Conservation (phyloP, 2,329 filamentous ascomycete species). For the Emmonsiellopsis sp. region DNA sequence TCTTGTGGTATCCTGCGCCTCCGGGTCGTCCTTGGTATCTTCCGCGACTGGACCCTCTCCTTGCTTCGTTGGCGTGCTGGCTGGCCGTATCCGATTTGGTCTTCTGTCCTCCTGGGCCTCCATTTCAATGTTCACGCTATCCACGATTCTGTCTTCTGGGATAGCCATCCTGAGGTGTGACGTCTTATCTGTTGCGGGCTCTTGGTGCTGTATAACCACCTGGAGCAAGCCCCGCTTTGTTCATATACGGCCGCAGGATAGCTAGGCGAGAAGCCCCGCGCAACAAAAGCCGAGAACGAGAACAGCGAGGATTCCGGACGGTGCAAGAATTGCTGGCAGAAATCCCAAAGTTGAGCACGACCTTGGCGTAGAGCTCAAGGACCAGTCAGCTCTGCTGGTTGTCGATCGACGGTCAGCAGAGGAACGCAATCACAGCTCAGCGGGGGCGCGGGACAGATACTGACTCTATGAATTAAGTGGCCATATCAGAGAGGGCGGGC, state of each 20-base stretch:
- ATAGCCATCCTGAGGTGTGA: no score
- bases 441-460: not conserved
- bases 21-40: slow-evolving; percentile 10
- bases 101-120: no score
- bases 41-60: slow-evolving; percentile 20
- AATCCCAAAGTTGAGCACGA: not conserved
- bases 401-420: not conserved
- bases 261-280: no score
- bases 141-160: no score
- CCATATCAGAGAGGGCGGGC: not conserved
- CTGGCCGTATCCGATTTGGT: no score
- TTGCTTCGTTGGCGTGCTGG: not conserved
- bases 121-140: no score
- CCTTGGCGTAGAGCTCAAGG: slow-evolving; percentile 1
- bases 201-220: no score
- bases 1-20: slow-evolving; percentile 6
- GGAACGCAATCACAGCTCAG: not conserved
- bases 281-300: not conserved
- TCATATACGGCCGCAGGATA: no score
- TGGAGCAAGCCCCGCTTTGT: no score
- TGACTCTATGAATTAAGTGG: not conserved
- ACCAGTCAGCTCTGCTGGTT: not conserved
- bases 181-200: no score
- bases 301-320: not conserved
- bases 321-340: not conserved